Base-by-base conservation (phyloP, 2,329 filamentous ascomycete genomes). In the Fusarium musae region DNA sequence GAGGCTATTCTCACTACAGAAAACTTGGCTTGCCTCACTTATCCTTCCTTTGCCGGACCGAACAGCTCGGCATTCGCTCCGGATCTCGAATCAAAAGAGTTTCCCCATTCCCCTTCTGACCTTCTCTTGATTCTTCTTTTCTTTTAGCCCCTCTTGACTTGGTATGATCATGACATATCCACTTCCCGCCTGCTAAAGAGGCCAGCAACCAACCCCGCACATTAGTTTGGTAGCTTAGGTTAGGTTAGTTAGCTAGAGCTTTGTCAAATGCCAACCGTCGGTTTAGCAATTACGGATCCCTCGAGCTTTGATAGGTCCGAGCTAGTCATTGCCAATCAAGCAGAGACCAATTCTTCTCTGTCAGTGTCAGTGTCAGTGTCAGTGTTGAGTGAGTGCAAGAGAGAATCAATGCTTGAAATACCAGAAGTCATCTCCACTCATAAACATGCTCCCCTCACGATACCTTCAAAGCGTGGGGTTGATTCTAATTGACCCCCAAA, bases 241-340 rank as follows among this genome's bases (percentile, higher is more conserved):
- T 23, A 23, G 23, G 23, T 10, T 34, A 10, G 26, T 6, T 26
- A 26, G 5, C 5, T 30, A 30, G n/a, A 40, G 44, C 53, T 63
- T 73, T 52, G 62, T 77, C 75, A 70, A 77, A 77, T 77, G 47
- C 70, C 72, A 76, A 37, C 28, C 60, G 56, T 73, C 59, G 63
- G 62, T 71, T 77, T 78, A 77, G 72, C 74, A 77, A 77, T 78
- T 66, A 65, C 61, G 50, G 63, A 61, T 43, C 65, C 65, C n/a
- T 42, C 28, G 30, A 49, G 30, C n/a, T 36, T 47, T 28, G 13
- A 34, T 54, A n/a, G 57, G 34, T 17, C 46, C 34, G 23, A 17
- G 37, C 44, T 53, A 54, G 50, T 9, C 13, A 39, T 17, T 40
- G 23, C 23, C 50, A 54, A 40, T 40, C 34, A 53, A 39, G 17